Conservation (phyloP, 2,329 filamentous ascomycete genomes). For the Penicillium palitans region DNA sequence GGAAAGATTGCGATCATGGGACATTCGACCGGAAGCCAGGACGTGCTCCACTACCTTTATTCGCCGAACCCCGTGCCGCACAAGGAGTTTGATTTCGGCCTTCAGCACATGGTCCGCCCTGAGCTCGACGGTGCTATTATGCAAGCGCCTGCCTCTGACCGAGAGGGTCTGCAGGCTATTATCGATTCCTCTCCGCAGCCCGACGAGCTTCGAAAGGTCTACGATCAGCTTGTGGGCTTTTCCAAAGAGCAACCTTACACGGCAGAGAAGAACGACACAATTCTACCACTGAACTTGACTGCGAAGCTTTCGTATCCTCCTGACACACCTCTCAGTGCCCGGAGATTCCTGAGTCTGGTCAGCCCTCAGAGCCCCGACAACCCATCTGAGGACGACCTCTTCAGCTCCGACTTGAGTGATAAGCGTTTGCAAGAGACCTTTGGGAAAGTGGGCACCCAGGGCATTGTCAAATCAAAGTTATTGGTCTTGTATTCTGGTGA, state of each 20-base stretch:
- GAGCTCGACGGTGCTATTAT: conserved; percentile 72
- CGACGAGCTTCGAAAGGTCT: conserved; percentile 28
- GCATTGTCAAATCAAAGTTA: conserved; percentile 41
- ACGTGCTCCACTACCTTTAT: conserved; percentile 64
- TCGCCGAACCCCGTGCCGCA: conserved; percentile 42
- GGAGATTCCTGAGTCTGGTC: conserved; percentile 59
- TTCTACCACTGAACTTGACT: conserved; percentile 39
- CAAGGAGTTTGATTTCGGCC: conserved; percentile 28
- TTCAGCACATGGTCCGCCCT: conserved; percentile 46
- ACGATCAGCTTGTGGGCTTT: conserved; percentile 37
- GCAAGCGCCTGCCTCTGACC: conserved; percentile 77
- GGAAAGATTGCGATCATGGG: conserved; percentile 67
- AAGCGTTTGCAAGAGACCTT: conserved; percentile 64
- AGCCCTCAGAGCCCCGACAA: conserved; percentile 53
- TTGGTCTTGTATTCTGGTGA: conserved; percentile 49
- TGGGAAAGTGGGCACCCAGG: conserved; percentile 48
- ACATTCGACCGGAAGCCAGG: conserved; percentile 69
- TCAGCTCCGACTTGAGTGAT: conserved; percentile 73
- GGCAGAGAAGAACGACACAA: conserved; percentile 26
- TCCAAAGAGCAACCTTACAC: conserved; percentile 33
- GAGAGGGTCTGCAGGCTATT: conserved; percentile 58
- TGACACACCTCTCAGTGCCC: conserved; percentile 54
- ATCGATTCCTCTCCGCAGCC: conserved; percentile 20
- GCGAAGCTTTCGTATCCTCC: conserved; percentile 33
- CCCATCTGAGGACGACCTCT: conserved; percentile 79